These are phyloP conservation scores for Ilyonectria sp. DNA, from an alignment of 2,329 filamentous ascomycete species.

Conservation along the genomic window DNA sequence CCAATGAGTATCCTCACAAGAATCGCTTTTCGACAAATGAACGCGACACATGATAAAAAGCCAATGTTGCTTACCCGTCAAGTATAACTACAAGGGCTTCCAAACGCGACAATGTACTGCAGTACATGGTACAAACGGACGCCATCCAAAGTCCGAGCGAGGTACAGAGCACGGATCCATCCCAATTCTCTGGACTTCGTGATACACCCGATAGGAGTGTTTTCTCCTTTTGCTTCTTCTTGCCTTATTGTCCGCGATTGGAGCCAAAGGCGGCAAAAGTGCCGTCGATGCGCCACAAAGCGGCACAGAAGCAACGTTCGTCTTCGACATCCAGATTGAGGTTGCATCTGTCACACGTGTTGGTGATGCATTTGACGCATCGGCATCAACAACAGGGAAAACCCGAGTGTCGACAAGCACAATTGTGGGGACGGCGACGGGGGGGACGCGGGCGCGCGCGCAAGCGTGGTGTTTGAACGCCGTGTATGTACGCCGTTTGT, in stretches of 20 bases:
- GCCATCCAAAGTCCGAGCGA: constrained; percentile 4
- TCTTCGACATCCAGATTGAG: background rate
- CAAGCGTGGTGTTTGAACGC: constrained; percentile 8
- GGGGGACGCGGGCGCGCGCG: constrained; percentile 13
- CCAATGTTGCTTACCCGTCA: constrained; percentile 34
- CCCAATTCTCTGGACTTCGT: background rate
- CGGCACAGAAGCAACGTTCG: constrained; percentile 18
- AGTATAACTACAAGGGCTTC: constrained; percentile 26
- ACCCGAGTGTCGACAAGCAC: constrained; percentile 13
- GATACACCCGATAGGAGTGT: background rate
- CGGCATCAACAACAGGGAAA: constrained; percentile 15
- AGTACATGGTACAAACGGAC: constrained; percentile 15
- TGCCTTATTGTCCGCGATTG: background rate
- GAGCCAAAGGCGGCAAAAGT: constrained; percentile 4
- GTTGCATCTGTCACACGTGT: constrained; percentile 21
- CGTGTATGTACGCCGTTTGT: background rate
- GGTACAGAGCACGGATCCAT: background rate
- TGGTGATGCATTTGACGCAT: constrained; percentile 15
- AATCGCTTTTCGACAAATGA: constrained; percentile 36
- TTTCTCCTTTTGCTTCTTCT: background rate
- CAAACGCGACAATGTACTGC: constrained; percentile 16
- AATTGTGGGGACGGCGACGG: constrained; percentile 26
- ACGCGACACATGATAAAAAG: constrained; percentile 41
- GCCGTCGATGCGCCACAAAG: constrained; percentile 13
- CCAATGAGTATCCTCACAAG: constrained; percentile 19